Percentiles rank a stretch among this genome's conserved stretches.
phyloP scores from a whole-genome alignment of 2,329 filamentous ascomycete genomes.

The Bipolaris cookei region DNA sequence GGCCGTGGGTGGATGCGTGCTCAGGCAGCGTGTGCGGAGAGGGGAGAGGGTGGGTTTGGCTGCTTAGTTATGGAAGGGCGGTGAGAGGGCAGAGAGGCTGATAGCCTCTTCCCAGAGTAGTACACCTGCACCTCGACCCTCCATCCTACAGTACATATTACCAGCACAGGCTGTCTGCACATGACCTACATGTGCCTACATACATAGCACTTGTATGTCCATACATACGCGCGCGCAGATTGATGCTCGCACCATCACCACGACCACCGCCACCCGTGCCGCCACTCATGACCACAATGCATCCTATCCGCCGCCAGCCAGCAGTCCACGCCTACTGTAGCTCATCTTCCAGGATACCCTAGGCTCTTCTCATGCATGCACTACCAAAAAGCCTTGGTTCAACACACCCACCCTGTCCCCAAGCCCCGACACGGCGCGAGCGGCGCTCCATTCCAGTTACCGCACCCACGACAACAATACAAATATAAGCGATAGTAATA shows the following conservation, averaged over 20 bases:
- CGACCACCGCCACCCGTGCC: background rate
- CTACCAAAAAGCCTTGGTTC: conserved; percentile 8
- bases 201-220: background rate
- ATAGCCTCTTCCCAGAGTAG: background rate
- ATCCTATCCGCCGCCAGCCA: background rate
- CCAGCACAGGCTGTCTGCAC: background rate
- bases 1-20: background rate
- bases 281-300: background rate
- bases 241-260: no score
- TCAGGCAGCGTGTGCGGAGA: background rate
- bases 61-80: conserved; percentile 15
- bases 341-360: conserved; percentile 13
- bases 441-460: background rate
- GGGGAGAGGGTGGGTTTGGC: background rate
- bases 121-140: background rate
- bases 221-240: no score
- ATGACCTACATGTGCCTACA: background rate
- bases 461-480: background rate
- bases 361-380: conserved; percentile 9
- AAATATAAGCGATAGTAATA: background rate
- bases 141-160: no score
- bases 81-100: conserved; percentile 1
- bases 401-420: background rate
- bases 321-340: conserved; percentile 1
- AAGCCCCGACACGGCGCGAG: background rate